A percentile compares a stretch with the other conserved stretches of the same genome.
Evolutionary conservation across 1,284 basidiomycete genomes (phyloP).

Genomic region (Sporisorium iseilematis-ciliati): DNA sequence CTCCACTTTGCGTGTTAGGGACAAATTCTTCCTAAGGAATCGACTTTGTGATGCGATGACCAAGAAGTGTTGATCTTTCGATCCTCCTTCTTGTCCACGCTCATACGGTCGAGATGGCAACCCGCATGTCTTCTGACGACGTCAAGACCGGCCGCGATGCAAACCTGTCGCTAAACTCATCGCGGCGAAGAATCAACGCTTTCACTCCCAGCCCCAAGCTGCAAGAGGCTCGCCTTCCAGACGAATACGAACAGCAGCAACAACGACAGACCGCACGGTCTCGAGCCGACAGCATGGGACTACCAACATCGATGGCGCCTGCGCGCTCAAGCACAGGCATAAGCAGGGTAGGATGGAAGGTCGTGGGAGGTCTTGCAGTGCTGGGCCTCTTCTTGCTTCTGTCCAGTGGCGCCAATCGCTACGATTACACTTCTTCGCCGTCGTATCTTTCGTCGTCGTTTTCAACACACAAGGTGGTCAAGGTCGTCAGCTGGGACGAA

Average conservation of each 20-base stretch:
- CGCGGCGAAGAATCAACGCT: constrained; percentile 19
- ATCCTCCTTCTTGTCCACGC: background rate
- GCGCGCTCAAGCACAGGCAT: background rate
- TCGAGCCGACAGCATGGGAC: background rate
- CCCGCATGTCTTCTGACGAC: background rate
- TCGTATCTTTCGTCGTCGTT: constrained; percentile 18
- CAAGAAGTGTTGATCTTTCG: background rate
- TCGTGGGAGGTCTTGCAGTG: constrained; percentile 11
- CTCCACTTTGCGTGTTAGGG: background rate
- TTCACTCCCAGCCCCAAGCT: constrained; percentile 10
- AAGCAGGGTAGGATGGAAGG: constrained; percentile 8
- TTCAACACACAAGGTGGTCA: constrained; percentile 8
- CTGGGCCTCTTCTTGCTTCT: constrained; percentile 27
- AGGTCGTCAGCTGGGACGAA: constrained; percentile 2
- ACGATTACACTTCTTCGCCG: constrained; percentile 6
- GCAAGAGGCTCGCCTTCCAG: background rate
- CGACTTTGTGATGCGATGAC: background rate
- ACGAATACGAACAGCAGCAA: constrained; percentile 8
- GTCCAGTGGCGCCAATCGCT: constrained; percentile 6
- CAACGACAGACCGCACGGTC: background rate
- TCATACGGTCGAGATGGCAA: constrained; percentile 1
- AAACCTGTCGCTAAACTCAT: background rate
- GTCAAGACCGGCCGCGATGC: background rate
- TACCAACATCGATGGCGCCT: background rate
- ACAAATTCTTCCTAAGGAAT: background rate